These are phyloP conservation scores for Alternaria sp. DNA, from an alignment of 2,329 filamentous ascomycete species.

Conservation along the genomic window DNA sequence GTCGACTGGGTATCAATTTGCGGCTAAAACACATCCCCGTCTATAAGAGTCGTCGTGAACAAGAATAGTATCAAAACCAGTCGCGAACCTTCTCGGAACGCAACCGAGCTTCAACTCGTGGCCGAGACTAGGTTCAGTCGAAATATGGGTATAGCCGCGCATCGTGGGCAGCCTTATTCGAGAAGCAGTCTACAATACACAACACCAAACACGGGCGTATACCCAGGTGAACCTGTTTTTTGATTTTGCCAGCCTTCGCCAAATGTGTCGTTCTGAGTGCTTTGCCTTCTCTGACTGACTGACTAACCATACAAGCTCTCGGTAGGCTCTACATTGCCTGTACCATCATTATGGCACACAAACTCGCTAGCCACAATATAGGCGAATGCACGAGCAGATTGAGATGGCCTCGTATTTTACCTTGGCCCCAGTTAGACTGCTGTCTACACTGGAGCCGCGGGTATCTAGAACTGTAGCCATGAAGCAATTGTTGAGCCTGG, in stretches of 20 bases:
- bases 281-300: neutral
- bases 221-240: neutral
- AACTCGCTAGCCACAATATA: constrained; percentile 19
- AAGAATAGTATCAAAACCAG: constrained; percentile 34
- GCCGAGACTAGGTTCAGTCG: neutral
- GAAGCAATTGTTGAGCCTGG: constrained; percentile 1
- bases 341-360: constrained; percentile 8
- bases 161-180: neutral
- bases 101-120: constrained; percentile 6
- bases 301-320: neutral
- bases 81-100: constrained; percentile 12
- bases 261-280: neutral
- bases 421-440: constrained; percentile 14
- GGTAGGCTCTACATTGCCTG: neutral
- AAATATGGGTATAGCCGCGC: neutral
- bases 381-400: constrained; percentile 18
- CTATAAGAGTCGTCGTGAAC: constrained; percentile 17
- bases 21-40: constrained; percentile 35
- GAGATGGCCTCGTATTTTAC: constrained; percentile 13
- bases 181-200: neutral
- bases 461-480: constrained; percentile 2
- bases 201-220: neutral
- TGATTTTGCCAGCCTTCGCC: neutral
- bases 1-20: constrained; percentile 30
- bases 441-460: constrained; percentile 12